These are phyloP conservation scores for Iris macrosiphon DNA, from an alignment of 106 monocot genomes.

Conservation along the genomic window DNA sequence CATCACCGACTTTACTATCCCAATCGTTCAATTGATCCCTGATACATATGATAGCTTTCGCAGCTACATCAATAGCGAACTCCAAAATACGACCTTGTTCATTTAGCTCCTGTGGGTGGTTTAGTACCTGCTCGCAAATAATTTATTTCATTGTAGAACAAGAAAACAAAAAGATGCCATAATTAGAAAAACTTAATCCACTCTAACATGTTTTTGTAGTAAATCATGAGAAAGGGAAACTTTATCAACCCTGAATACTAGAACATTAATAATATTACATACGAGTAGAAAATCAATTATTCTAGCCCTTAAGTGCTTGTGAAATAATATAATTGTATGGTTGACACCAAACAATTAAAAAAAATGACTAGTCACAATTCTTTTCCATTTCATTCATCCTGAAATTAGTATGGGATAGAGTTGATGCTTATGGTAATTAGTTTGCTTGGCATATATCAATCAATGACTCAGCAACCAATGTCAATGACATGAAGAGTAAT, in stretches of 20 bases:
- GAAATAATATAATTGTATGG: too few species aligned
- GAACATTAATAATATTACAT: not conserved
- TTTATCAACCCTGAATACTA: not conserved
- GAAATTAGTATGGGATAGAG: too few species aligned
- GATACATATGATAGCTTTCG: constrained; percentile 57
- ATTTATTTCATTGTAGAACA: not conserved
- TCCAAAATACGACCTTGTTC: constrained; percentile 61
- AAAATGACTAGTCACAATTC: too few species aligned
- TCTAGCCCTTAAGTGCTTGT: too few species aligned
- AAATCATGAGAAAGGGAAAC: not conserved
- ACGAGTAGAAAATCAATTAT: too few species aligned
- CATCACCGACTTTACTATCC: constrained; percentile 97
- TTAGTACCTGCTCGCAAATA: constrained; percentile 20
- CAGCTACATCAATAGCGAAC: constrained; percentile 78
- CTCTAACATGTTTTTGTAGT: not conserved
- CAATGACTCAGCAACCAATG: too few species aligned
- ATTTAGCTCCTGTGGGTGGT: constrained; percentile 51
- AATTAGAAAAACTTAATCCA: not conserved
- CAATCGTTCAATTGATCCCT: constrained; percentile 74
- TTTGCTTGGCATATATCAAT: too few species aligned
- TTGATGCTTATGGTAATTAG: too few species aligned
- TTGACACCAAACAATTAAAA: too few species aligned
- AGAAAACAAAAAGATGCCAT: not conserved
- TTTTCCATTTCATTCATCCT: too few species aligned
- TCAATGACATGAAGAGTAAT: too few species aligned